A percentile compares a stretch with the other conserved stretches of the same genome.
phyloP scores from a whole-genome alignment of 495 filamentous ascomycete species.

The Hyaloscypha hepaticicola region DNA sequence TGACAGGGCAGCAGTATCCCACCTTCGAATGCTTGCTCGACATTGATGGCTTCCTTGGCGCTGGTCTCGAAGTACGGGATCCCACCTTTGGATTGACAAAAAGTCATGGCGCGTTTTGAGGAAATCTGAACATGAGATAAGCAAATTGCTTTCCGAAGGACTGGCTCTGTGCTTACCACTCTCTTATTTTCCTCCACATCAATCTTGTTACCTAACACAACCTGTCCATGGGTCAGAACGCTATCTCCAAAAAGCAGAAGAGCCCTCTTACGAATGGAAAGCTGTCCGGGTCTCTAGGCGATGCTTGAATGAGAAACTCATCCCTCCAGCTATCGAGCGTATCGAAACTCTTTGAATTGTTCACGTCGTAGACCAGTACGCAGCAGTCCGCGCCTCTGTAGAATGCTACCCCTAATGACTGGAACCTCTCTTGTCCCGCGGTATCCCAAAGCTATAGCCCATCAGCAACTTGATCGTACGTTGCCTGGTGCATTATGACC shows the following conservation, averaged over 20 bases:
- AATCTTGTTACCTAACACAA: conserved; percentile 98
- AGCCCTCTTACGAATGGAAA: conserved; percentile 82
- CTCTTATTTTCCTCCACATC: conserved; percentile 96
- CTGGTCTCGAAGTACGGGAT: conserved; percentile 99
- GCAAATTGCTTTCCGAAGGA: neutral
- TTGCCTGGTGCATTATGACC: neutral
- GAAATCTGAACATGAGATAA: conserved; percentile 61
- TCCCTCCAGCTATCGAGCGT: conserved; percentile 98
- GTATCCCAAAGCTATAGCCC: conserved; percentile 88
- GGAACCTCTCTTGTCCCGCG: conserved; percentile 95
- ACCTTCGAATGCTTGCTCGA: conserved; percentile 99
- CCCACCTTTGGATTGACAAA: conserved; percentile 94
- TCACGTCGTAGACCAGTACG: conserved; percentile 97
- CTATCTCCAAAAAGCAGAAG: conserved; percentile 14
- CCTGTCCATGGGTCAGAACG: conserved; percentile 43
- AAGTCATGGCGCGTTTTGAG: conserved; percentile 91
- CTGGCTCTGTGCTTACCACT: conserved; percentile 55
- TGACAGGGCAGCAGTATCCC: conserved; percentile 22
- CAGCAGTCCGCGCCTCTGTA: conserved; percentile 99
- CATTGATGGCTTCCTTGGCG: conserved; percentile 97
- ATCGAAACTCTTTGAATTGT: conserved; percentile 98
- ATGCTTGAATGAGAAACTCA: conserved; percentile 97
- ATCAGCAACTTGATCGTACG: conserved; percentile 23
- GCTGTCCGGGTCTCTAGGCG: conserved; percentile 91
- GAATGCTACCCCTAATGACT: conserved; percentile 96